Evolutionary conservation across 495 filamentous ascomycete species (phyloP).

Genomic region (Lasiosphaeris hirsuta): DNA sequence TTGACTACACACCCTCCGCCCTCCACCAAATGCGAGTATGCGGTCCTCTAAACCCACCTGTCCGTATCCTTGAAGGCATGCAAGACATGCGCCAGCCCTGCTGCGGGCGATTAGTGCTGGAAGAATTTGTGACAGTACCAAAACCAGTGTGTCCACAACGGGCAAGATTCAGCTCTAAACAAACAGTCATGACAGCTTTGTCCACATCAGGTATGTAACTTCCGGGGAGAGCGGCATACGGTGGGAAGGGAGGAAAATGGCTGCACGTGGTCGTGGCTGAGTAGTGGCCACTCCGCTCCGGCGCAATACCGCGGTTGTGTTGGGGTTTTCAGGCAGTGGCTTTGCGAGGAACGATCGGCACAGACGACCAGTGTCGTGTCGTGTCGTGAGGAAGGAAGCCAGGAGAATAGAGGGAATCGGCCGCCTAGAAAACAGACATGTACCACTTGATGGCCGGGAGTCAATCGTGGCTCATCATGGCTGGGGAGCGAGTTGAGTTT

Average conservation of each 20-base stretch:
- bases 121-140: background rate
- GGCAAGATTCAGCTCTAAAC: background rate
- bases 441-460: background rate
- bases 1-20: conserved; percentile 6
- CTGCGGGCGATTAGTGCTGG: background rate
- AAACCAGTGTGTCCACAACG: background rate
- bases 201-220: conserved; percentile 1
- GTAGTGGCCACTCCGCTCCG: conserved; percentile 3
- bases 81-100: conserved; percentile 5
- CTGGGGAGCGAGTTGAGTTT: background rate
- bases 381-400: background rate
- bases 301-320: background rate
- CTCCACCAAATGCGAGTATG: conserved; percentile 7
- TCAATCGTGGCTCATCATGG: conserved; percentile 13
- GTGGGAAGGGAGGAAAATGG: conserved; percentile 11
- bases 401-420: too few relatives aligned
- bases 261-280: conserved; percentile 19
- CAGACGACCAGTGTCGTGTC: background rate
- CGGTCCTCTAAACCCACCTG: conserved; percentile 13
- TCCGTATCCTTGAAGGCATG: background rate
- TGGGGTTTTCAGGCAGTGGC: background rate
- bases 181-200: background rate
- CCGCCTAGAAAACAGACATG: background rate
- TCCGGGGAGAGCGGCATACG: background rate
- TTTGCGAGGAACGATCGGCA: conserved; percentile 4